A percentile compares a stretch with the other conserved stretches of the same genome.
Conservation (phyloP, 768 basidiomycete genomes). For the Hydnomerulius pinastri region DNA sequence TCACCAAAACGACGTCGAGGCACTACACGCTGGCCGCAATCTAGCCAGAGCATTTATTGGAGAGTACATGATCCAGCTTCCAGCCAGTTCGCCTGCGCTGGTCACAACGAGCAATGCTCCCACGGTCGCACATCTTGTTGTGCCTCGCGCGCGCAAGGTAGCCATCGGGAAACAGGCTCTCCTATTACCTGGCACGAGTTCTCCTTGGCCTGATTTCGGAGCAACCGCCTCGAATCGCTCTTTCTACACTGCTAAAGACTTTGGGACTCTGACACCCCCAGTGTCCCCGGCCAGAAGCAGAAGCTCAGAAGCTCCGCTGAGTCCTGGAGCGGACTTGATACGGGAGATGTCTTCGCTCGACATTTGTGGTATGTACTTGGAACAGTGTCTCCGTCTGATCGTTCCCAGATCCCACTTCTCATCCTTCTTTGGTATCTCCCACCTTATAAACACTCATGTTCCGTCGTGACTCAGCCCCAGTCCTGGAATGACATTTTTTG, state of each 20-base stretch:
- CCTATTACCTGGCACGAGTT: constrained; percentile 17
- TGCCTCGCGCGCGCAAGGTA: background rate
- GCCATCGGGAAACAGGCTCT: constrained; percentile 2
- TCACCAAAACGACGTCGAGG: background rate
- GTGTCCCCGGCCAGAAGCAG: background rate
- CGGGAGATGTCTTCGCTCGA: constrained; percentile 23
- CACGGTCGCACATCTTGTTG: background rate
- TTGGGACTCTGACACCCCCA: constrained; percentile 1
- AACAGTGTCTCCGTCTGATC: background rate
- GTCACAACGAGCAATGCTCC: background rate
- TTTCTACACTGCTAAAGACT: background rate
- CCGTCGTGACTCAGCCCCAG: background rate
- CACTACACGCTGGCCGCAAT: background rate
- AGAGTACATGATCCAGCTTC: constrained; percentile 17
- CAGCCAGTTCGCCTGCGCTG: constrained; percentile 2
- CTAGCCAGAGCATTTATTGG: constrained; percentile 14
- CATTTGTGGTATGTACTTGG: constrained; percentile 28
- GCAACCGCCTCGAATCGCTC: background rate
- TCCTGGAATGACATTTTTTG: background rate
- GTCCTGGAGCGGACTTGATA: constrained; percentile 21
- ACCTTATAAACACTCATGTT: background rate
- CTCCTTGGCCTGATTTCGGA: background rate
- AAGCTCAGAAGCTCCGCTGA: constrained; percentile 10
- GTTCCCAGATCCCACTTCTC: background rate
- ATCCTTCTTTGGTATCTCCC: background rate